These are phyloP conservation scores for Camellia sinensis DNA, from an alignment of 148 eudicot species.

Conservation along the genomic window DNA sequence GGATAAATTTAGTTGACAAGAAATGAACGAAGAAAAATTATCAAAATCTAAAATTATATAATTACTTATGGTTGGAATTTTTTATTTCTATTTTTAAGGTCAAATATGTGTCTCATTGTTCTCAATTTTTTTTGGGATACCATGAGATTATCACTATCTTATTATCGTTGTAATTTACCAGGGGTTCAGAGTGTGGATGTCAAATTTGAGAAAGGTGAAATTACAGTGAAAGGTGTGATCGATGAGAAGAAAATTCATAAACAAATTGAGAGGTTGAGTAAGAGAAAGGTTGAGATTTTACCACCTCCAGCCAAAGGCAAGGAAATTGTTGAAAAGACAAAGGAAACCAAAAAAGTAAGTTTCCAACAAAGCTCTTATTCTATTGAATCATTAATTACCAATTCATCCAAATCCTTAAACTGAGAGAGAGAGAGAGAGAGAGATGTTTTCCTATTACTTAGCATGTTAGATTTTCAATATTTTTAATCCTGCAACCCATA, in stretches of 20 bases:
- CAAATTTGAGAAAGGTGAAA: conserved; percentile 49
- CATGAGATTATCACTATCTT: background rate
- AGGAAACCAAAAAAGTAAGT: conserved; percentile 21
- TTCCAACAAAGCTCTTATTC: too few species aligned
- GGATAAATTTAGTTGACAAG: too few species aligned
- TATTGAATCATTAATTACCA: too few species aligned
- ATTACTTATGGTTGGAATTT: too few species aligned
- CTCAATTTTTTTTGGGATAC: background rate
- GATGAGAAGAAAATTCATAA: conserved; percentile 56
- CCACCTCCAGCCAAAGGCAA: conserved; percentile 13
- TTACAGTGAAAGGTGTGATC: conserved; percentile 45
- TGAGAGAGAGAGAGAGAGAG: too few species aligned
- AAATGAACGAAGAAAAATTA: too few species aligned
- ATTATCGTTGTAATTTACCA: conserved; percentile 1
- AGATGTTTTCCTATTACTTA: too few species aligned
- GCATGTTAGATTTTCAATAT: too few species aligned
- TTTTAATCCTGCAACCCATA: too few species aligned
- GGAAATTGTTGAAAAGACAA: conserved; percentile 6
- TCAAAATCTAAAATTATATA: too few species aligned
- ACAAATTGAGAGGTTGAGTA: conserved; percentile 43
- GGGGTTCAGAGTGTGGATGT: conserved; percentile 53
- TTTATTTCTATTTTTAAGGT: background rate
- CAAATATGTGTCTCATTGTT: background rate
- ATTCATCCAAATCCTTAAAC: too few species aligned
- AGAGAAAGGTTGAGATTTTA: conserved; percentile 41